Conservation (phyloP, 306 rosid species). For the Inga oerstediana region DNA sequence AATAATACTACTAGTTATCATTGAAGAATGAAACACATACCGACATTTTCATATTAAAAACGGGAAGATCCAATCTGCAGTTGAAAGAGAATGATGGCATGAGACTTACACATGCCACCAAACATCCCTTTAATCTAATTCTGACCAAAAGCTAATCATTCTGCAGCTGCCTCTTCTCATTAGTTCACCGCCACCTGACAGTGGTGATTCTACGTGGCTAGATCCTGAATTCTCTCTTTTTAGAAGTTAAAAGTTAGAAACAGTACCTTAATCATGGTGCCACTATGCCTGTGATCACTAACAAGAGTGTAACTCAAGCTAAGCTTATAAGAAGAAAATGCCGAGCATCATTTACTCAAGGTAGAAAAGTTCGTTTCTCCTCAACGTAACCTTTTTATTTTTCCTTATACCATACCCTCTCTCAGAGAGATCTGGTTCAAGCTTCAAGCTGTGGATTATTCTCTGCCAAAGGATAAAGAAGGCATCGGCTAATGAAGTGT, state of each 20-base stretch:
- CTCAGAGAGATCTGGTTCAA: no score
- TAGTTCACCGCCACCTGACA: conserved; percentile 16
- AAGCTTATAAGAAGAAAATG: conserved; percentile 6
- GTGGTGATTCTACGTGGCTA: not conserved
- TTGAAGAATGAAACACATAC: not conserved
- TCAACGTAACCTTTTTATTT: not conserved
- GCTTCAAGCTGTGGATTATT: no score
- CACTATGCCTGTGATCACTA: conserved; percentile 16
- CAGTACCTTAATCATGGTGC: conserved; percentile 19
- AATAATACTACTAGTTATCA: not conserved
- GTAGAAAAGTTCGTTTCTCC: not conserved
- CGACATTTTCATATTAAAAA: not conserved
- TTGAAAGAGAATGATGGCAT: conserved; percentile 4
- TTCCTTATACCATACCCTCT: not conserved
- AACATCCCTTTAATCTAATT: not conserved
- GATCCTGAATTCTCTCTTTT: not conserved
- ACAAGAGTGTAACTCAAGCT: conserved; percentile 29
- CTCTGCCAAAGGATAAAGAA: no score
- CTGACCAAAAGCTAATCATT: not conserved
- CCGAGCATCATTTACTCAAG: not conserved
- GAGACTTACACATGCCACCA: conserved; percentile 7
- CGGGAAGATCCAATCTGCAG: conserved; percentile 1
- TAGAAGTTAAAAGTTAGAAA: conserved; percentile 19
- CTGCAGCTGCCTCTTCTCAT: not conserved
- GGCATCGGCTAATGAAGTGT: no score